A percentile compares a stretch with the other conserved stretches of the same genome.
Conservation (phyloP, 225 moss, liverwort and hornwort genomes). For the Neckera pumila region DNA sequence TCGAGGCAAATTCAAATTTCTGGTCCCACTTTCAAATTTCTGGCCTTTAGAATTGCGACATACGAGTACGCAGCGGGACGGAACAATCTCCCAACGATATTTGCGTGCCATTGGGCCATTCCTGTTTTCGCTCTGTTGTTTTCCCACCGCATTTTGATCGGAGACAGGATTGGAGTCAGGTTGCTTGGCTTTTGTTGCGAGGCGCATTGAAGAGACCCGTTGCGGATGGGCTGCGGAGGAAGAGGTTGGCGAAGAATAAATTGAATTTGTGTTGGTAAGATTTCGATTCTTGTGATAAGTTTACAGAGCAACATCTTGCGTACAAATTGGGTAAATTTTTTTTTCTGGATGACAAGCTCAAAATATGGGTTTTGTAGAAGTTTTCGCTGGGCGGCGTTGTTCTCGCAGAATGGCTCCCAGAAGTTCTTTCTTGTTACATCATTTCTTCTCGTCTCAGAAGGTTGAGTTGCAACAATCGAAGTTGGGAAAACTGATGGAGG, state of each 20-base stretch:
- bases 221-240: background rate
- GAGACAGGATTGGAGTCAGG: background rate
- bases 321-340: background rate
- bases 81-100: background rate
- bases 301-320: background rate
- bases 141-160: background rate
- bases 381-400: background rate
- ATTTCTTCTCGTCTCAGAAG: background rate
- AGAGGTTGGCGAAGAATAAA: background rate
- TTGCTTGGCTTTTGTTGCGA: background rate
- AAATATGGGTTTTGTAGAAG: background rate
- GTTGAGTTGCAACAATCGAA: background rate
- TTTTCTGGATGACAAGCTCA: background rate
- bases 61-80: background rate
- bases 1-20: constrained; percentile 6
- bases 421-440: background rate
- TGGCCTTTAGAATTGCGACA: background rate
- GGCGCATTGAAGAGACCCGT: background rate
- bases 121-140: background rate
- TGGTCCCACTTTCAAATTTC: constrained; percentile 2
- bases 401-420: background rate
- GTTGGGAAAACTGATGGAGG: background rate
- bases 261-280: background rate
- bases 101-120: background rate
- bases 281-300: background rate